Base-by-base conservation (phyloP, 345 rosid species). In the Lenwebbia sp. region DNA sequence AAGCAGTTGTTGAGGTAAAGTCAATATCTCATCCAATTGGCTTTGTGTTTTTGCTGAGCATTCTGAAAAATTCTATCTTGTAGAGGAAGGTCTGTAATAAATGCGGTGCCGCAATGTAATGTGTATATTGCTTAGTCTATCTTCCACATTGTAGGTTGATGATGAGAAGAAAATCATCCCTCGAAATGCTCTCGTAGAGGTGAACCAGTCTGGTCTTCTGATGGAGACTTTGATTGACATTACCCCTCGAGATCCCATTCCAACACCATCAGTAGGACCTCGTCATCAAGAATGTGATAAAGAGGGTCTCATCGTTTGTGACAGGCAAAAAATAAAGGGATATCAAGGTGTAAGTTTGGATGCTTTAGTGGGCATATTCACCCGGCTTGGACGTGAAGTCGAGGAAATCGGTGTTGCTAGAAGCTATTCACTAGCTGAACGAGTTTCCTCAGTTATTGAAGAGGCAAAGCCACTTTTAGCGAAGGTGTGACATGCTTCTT, bases 201-300 rank as follows among this genome's bases (percentile, higher is more conserved):
- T 98, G 89, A 98, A 98, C 90, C 99, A 95, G 89, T 98, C 99
- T 57, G 99, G 99, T 88, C 98, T 98, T 88, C 92, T 96, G 25
- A 96, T 96, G 99, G 99, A 98, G 89, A 96, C 99, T 74, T 21
- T 98, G 92, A 96, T 98, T 41, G 99, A 98, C 84, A 94, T 98
- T 83, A 96, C 97, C 3, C 99, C 99, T 7, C 92, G 90, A 84
- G 85, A 95, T 89, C 99, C 99, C 57, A 94, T 98, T 88, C 99
- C 99, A 51, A 90, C 91, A 37, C 99, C 98, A 70, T 91, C 95
- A 0, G 92, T 92, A 14, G 94, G 98, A 83, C 99, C 99, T 83
- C 92, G 94, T 78, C 93, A 95, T 85, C 85, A 94, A 54, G 96
- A 93, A 74, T 98, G 99, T 87, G 89, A 88, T 82, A 93, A 90